Conservation (phyloP, 257 asterid genomes). For the Penstemon newberryi region DNA sequence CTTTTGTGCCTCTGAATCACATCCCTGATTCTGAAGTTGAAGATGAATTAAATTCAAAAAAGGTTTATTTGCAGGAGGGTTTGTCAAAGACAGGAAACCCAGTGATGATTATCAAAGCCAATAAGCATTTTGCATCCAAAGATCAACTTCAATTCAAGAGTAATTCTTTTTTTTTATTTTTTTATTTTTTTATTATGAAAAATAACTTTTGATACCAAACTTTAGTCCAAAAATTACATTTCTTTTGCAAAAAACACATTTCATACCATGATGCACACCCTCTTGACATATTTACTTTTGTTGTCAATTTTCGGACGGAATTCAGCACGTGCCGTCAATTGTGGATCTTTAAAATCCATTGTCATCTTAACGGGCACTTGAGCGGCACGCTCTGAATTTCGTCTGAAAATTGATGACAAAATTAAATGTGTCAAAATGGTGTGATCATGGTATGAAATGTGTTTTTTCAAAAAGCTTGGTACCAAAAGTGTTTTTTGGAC, state of each 20-base stretch:
- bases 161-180: constrained; percentile 28
- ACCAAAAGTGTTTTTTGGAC: no score
- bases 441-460: no score
- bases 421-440: no score
- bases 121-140: constrained; percentile 56
- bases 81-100: constrained; percentile 50
- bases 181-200: no score
- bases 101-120: constrained; percentile 41
- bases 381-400: no score
- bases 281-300: no score
- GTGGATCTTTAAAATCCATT: no score
- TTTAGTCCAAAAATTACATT: neutral
- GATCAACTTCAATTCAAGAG: constrained; percentile 87
- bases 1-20: constrained; percentile 53
- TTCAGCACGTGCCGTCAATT: no score
- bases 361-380: no score
- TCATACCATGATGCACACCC: no score
- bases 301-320: neutral
- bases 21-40: constrained; percentile 58
- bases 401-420: no score
- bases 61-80: constrained; percentile 56
- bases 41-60: constrained; percentile 59
- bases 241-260: neutral
- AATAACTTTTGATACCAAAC: neutral
- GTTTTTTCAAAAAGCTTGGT: no score